Evolutionary conservation across 108 stramenopile species (phyloP).

Genomic region (Cyclotella choctawhatcheeana): DNA sequence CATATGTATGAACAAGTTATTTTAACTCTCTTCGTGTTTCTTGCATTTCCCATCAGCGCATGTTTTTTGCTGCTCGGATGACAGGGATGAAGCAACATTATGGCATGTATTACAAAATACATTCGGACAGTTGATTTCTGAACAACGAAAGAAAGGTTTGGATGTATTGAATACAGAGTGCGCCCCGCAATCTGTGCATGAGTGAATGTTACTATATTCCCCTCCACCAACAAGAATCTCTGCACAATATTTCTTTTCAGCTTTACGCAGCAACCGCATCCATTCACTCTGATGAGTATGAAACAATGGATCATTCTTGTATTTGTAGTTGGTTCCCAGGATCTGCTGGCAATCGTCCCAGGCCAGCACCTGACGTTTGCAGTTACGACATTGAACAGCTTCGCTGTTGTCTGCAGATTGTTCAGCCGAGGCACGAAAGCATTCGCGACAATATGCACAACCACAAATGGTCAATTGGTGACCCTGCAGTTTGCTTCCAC

Average conservation of each 20-base stretch:
- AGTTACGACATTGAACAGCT: conserved; percentile 13
- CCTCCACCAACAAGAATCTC: conserved; percentile 7
- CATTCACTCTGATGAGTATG: neutral
- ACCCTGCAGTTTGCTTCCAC: neutral
- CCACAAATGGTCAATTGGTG: conserved; percentile 15
- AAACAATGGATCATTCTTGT: neutral
- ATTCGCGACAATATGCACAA: conserved; percentile 10
- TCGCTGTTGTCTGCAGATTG: conserved; percentile 6
- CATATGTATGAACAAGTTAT: no score
- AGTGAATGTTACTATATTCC: neutral
- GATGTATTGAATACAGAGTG: neutral
- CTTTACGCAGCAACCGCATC: neutral
- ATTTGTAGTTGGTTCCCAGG: neutral
- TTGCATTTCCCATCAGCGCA: conserved; percentile 7
- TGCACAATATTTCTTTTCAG: conserved; percentile 12
- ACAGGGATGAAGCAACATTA: neutral
- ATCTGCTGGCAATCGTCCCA: conserved; percentile 6
- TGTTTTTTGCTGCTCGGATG: neutral
- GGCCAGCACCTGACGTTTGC: conserved; percentile 9
- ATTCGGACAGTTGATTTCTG: neutral
- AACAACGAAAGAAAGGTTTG: conserved; percentile 13
- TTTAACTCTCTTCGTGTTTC: neutral
- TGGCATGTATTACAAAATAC: conserved; percentile 2
- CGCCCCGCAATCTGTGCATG: conserved; percentile 6
- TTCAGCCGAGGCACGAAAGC: conserved; percentile 12